These are phyloP conservation scores for Emericellopsis terricola DNA, from an alignment of 495 filamentous ascomycete species.

Conservation along the genomic window DNA sequence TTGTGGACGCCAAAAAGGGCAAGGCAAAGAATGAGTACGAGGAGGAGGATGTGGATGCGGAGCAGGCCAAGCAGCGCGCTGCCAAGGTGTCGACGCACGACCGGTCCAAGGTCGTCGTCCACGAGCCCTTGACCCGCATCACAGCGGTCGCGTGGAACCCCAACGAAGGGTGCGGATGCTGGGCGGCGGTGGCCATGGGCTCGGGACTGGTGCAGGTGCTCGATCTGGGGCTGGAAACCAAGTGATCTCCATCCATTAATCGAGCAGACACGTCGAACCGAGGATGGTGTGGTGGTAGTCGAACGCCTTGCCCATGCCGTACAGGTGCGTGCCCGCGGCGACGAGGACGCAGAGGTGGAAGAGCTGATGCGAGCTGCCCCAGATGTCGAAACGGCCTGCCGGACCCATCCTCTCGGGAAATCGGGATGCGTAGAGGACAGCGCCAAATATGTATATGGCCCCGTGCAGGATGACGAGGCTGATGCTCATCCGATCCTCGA, in stretches of 20 bases:
- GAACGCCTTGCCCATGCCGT: conserved; percentile 37
- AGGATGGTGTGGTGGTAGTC: conserved; percentile 26
- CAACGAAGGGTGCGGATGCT: conserved; percentile 27
- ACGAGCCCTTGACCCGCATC: conserved; percentile 26
- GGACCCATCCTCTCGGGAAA: conserved; percentile 46
- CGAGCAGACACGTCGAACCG: conserved; percentile 13
- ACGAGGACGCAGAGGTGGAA: conserved; percentile 58
- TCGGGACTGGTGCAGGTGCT: conserved; percentile 27
- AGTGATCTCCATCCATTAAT: background rate
- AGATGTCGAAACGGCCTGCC: conserved; percentile 51
- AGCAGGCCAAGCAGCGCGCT: conserved; percentile 6
- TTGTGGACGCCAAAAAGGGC: conserved; percentile 28
- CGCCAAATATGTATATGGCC: conserved; percentile 69
- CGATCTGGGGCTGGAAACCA: conserved; percentile 21
- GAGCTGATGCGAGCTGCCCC: conserved; percentile 63
- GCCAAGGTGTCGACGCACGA: too few relatives aligned
- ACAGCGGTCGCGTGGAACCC: conserved; percentile 28
- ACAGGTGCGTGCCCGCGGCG: conserved; percentile 45
- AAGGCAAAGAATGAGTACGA: conserved; percentile 24
- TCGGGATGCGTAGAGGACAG: conserved; percentile 56
- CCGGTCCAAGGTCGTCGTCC: conserved; percentile 17
- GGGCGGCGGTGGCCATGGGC: conserved; percentile 33
- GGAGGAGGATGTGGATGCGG: conserved; percentile 9
- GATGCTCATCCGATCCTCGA: conserved; percentile 58
- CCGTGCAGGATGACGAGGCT: conserved; percentile 65